Evolutionary conservation across 2,329 filamentous ascomycete genomes (phyloP).

Genomic region (Stachybotrys chartarum): DNA sequence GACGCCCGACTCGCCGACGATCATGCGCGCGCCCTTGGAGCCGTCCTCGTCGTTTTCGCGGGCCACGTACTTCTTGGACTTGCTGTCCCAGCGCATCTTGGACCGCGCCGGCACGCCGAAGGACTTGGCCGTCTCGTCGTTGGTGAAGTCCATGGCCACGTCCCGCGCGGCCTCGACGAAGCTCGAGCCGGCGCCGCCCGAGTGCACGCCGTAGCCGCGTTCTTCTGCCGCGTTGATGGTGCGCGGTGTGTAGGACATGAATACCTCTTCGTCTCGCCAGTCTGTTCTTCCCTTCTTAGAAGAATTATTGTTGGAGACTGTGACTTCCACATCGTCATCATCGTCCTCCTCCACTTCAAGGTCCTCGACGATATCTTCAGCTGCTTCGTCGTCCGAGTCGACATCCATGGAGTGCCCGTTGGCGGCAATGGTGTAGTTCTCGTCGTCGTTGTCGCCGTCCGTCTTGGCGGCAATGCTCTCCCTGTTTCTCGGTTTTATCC

Average conservation of each 20-base stretch:
- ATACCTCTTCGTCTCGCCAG: slow-evolving; percentile 81
- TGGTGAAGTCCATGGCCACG: slow-evolving; percentile 85
- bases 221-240: slow-evolving; percentile 78
- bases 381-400: slow-evolving; percentile 12
- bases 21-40: slow-evolving; percentile 62
- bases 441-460: slow-evolving; percentile 31
- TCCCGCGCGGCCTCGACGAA: slow-evolving; percentile 85
- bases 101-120: slow-evolving; percentile 71
- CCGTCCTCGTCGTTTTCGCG: slow-evolving; percentile 93
- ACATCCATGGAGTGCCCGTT: slow-evolving; percentile 10
- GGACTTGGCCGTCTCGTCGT: slow-evolving; percentile 74
- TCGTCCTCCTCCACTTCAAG: slow-evolving; percentile 34
- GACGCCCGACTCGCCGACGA: slow-evolving; percentile 84
- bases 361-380: slow-evolving; percentile 9
- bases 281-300: slow-evolving; percentile 49
- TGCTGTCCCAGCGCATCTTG: slow-evolving; percentile 93
- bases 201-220: slow-evolving; percentile 87
- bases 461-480: slow-evolving; percentile 30
- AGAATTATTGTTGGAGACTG: slow-evolving; percentile 54
- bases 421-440: slow-evolving; percentile 22
- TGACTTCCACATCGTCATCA: slow-evolving; percentile 63
- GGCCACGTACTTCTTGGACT: slow-evolving; percentile 89
- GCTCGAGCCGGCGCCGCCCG: slow-evolving; percentile 64
- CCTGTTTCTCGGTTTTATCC: slow-evolving; percentile 53
- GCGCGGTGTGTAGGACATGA: slow-evolving; percentile 92